Conservation (phyloP, 257 asterid species). For the Cordia subcordata region DNA sequence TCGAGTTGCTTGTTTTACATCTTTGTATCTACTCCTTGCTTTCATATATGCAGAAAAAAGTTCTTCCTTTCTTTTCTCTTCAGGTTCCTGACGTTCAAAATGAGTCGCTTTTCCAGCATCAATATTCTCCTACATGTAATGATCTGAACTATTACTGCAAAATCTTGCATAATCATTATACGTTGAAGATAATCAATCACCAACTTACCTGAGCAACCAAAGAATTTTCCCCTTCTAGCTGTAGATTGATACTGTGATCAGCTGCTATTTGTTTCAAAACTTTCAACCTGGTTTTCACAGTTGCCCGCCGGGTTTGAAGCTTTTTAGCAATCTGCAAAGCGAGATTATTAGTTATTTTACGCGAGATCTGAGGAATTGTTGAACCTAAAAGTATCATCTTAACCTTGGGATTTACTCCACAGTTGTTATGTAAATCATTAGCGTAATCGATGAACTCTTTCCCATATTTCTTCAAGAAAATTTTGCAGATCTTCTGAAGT, state of each 20-base stretch:
- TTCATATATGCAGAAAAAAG: not conserved
- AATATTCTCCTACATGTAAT: too few species aligned
- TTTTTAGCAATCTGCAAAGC: not conserved
- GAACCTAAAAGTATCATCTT: not conserved
- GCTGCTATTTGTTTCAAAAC: not conserved
- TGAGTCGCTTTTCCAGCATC: too few species aligned
- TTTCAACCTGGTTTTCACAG: not conserved
- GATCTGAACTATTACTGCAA: too few species aligned
- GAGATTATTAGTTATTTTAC: not conserved
- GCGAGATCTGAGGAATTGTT: not conserved
- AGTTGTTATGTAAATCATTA: not conserved
- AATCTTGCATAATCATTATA: too few species aligned
- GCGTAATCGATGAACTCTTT: not conserved
- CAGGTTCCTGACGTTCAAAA: not conserved
- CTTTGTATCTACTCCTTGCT: not conserved
- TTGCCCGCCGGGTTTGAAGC: not conserved
- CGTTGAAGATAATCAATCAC: too few species aligned
- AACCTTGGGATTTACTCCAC: not conserved
- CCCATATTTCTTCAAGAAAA: not conserved
- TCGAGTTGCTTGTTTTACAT: not conserved
- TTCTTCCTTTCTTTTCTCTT: not conserved
- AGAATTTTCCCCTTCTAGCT: not conserved
- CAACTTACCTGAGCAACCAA: not conserved
- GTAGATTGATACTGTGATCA: not conserved
- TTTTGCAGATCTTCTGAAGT: not conserved